Conservation (phyloP, 2,329 filamentous ascomycete species). For the Aureobasidium vineae region DNA sequence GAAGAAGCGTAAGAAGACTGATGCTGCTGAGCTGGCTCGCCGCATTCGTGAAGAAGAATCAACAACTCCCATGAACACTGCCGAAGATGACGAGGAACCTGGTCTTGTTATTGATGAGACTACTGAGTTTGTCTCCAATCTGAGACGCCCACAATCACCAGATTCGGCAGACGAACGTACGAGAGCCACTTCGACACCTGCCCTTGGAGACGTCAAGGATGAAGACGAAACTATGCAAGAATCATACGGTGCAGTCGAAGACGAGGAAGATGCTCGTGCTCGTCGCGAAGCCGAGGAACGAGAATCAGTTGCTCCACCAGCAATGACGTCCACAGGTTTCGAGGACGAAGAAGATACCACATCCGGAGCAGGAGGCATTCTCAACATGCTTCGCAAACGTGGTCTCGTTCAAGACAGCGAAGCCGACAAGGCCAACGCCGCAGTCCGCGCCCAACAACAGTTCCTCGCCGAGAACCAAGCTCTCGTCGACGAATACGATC, state of each 20-base stretch:
- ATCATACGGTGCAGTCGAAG: conserved; percentile 45
- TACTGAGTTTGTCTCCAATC: conserved; percentile 85
- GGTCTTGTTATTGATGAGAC: conserved; percentile 95
- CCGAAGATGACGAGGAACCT: conserved; percentile 53
- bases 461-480: conserved; percentile 78
- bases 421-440: conserved; percentile 50
- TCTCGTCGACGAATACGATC: conserved; percentile 77
- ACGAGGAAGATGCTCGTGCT: conserved; percentile 45
- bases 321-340: conserved; percentile 67
- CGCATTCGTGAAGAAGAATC: conserved; percentile 67
- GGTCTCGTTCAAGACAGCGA: conserved; percentile 69
- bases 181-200: conserved; percentile 27
- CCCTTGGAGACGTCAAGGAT: conserved; percentile 52
- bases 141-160: conserved; percentile 62
- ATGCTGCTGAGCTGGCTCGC: conserved; percentile 82
- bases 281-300: conserved; percentile 43
- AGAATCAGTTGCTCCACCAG: conserved; percentile 39
- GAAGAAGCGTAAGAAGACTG: conserved; percentile 85
- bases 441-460: conserved; percentile 66
- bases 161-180: conserved; percentile 37
- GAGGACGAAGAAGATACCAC: conserved; percentile 81
- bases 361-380: conserved; percentile 72
- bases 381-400: conserved; percentile 80
- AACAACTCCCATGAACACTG: conserved; percentile 56
- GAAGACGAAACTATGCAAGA: conserved; percentile 45